Evolutionary conservation across 2,329 filamentous ascomycete genomes (phyloP).

Genomic region (Aureobasidium uvarum): DNA sequence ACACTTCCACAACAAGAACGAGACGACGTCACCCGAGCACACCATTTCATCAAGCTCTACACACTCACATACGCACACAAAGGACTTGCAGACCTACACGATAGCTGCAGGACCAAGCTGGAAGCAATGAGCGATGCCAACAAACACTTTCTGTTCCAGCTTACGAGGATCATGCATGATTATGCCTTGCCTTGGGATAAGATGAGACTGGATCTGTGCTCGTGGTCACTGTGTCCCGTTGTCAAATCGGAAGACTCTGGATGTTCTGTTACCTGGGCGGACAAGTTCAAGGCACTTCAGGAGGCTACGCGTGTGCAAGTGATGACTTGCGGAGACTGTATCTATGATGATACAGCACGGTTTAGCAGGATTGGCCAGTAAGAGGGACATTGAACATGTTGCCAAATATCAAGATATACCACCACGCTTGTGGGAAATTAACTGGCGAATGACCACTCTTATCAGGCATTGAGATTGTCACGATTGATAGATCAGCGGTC

Average conservation of each 20-base stretch:
- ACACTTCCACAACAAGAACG: constrained; percentile 2
- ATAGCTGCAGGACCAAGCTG: neutral
- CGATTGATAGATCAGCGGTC: constrained; percentile 8
- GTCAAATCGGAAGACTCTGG: neutral
- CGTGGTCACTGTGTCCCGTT: neutral
- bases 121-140: neutral
- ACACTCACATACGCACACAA: neutral
- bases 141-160: constrained; percentile 4
- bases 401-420: neutral
- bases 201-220: constrained; percentile 11
- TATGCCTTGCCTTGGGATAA: constrained; percentile 23
- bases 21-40: neutral
- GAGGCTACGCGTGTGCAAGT: constrained; percentile 18
- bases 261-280: neutral
- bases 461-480: neutral
- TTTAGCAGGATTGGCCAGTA: constrained; percentile 2
- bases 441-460: neutral
- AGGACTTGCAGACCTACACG: neutral
- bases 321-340: neutral
- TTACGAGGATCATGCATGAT: constrained; percentile 17
- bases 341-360: constrained; percentile 16
- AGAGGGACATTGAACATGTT: neutral
- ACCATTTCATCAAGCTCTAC: constrained; percentile 22
- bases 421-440: neutral
- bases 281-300: neutral